Conservation (phyloP, 768 basidiomycete species). For the Rhodotorula diobovata region DNA sequence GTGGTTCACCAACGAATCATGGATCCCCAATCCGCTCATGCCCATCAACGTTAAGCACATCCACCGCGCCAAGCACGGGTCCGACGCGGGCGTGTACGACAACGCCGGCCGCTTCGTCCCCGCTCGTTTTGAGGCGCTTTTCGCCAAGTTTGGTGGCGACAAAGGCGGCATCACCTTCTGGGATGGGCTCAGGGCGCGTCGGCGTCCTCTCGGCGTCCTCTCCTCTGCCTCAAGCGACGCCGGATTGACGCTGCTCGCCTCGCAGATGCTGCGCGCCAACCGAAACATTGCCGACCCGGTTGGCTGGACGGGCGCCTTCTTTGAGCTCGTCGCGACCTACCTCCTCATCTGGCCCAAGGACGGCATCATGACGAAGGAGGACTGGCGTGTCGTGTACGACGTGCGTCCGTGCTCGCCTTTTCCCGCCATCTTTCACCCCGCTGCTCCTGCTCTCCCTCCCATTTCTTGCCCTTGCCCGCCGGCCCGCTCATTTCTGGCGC, state of each 20-base stretch:
- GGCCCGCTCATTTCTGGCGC: not conserved
- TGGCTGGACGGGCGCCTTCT: constrained; percentile 44
- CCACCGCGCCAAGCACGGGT: constrained; percentile 52
- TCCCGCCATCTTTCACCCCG: constrained; percentile 42
- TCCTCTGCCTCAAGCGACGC: constrained; percentile 41
- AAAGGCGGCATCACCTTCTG: constrained; percentile 38
- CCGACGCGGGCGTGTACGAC: constrained; percentile 50
- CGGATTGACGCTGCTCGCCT: constrained; percentile 27
- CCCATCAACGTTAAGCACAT: constrained; percentile 49
- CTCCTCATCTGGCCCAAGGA: constrained; percentile 52
- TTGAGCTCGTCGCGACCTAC: constrained; percentile 52
- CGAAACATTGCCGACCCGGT: not conserved
- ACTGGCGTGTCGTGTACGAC: constrained; percentile 51
- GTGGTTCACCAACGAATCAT: constrained; percentile 43
- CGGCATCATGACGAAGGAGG: constrained; percentile 49
- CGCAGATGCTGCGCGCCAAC: not conserved
- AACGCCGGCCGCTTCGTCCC: constrained; percentile 49
- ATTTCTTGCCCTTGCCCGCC: not conserved
- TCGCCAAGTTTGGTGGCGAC: constrained; percentile 45
- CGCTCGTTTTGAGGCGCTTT: constrained; percentile 53
- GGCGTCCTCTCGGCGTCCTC: too few relatives aligned
- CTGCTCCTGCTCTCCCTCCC: not conserved
- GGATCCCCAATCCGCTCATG: constrained; percentile 50
- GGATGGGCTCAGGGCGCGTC: constrained; percentile 43
- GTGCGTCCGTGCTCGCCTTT: constrained; percentile 47